Evolutionary conservation across 495 filamentous ascomycete species (phyloP).

Genomic region (Lasiosphaeria ovina): DNA sequence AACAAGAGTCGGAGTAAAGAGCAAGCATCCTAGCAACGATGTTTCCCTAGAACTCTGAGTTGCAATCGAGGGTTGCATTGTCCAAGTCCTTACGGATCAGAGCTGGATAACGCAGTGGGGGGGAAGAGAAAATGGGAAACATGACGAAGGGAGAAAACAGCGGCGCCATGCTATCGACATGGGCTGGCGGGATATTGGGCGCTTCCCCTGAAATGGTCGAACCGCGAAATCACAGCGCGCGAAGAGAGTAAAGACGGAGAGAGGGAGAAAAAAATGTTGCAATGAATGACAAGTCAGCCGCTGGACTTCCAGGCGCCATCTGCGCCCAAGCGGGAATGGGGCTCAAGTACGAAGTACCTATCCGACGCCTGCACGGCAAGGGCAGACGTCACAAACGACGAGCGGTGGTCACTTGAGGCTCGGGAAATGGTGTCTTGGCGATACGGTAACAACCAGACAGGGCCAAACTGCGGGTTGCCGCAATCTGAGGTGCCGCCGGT

Average conservation of each 20-base stretch:
- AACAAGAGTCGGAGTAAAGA: not conserved
- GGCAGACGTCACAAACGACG: not conserved
- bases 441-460: not conserved
- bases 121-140: not conserved
- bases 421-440: not conserved
- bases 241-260: not conserved
- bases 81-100: not conserved
- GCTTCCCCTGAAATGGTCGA: not conserved
- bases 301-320: not conserved
- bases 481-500: not conserved
- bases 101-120: not conserved
- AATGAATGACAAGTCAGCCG: not conserved
- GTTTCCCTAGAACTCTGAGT: not conserved
- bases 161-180: not conserved
- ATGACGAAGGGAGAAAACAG: not conserved
- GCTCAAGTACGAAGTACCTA: not conserved
- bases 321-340: not conserved
- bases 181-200: not conserved
- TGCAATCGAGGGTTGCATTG: not conserved
- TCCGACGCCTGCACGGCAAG: not conserved
- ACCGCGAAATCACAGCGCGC: not conserved
- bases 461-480: slow-evolving; percentile 1
- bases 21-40: too few species aligned
- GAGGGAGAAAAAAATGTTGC: not conserved
- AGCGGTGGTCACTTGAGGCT: not conserved